These are phyloP conservation scores for Colletotrichum tamarilloi DNA, from an alignment of 2,329 filamentous ascomycete species.

Conservation along the genomic window DNA sequence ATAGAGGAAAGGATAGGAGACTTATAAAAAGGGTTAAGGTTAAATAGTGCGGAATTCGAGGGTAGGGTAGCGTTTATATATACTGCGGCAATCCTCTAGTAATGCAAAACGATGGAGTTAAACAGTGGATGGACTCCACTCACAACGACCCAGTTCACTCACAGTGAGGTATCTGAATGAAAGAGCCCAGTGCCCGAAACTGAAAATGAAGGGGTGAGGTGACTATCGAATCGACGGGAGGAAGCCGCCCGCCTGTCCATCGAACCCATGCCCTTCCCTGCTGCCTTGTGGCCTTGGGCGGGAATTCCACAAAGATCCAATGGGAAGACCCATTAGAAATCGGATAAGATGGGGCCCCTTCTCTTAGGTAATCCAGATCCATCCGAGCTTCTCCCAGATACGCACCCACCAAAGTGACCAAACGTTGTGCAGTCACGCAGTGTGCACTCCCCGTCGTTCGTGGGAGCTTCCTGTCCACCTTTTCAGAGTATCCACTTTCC, in stretches of 20 bases:
- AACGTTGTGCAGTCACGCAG: neutral
- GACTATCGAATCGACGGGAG: too few relatives aligned
- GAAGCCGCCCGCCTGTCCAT: neutral
- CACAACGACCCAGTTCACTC: neutral
- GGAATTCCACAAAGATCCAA: neutral
- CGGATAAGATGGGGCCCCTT: neutral
- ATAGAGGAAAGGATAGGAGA: too few relatives aligned
- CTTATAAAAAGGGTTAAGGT: too few relatives aligned
- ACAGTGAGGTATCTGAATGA: neutral
- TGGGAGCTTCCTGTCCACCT: neutral
- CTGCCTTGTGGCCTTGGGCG: constrained; percentile 12
- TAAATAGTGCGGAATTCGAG: too few relatives aligned
- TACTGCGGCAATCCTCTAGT: too few relatives aligned
- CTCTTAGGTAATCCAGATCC: constrained; percentile 27
- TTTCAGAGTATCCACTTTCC: constrained; percentile 2
- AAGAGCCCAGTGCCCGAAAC: too few relatives aligned
- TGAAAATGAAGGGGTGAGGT: too few relatives aligned
- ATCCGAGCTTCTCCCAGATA: constrained; percentile 10
- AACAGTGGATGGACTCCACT: neutral
- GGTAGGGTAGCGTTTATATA: too few relatives aligned
- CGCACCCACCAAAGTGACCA: constrained; percentile 1
- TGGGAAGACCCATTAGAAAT: constrained; percentile 13
- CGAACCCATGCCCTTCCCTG: neutral
- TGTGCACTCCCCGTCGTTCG: neutral
- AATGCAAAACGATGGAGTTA: too few relatives aligned